phyloP scores from a whole-genome alignment of 352 stramenopile species.

The Thraustochytrium striatum region DNA sequence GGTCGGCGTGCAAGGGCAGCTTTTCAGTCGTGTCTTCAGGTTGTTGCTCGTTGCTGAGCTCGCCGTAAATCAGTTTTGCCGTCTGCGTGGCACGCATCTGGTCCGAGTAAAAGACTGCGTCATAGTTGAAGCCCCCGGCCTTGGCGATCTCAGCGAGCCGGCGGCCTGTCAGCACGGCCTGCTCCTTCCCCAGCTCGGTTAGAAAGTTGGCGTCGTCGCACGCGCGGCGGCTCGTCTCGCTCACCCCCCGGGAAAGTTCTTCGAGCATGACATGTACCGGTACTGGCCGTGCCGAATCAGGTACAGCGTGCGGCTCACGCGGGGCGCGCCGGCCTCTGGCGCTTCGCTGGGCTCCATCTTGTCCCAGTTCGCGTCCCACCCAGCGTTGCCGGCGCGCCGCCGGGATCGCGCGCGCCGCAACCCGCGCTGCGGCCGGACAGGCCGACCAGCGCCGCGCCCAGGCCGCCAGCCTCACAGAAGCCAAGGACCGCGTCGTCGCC shows the following conservation, averaged over 20 bases:
- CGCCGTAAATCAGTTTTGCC: conserved; percentile 63
- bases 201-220: conserved; percentile 61
- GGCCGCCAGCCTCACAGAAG: too few species aligned
- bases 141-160: conserved; percentile 56
- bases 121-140: conserved; percentile 56
- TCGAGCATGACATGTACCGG: conserved; percentile 11
- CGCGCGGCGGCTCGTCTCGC: background rate
- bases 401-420: too few species aligned
- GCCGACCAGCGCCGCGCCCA: too few species aligned
- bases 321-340: background rate
- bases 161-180: conserved; percentile 63
- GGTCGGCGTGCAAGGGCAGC: conserved; percentile 2
- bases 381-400: too few species aligned
- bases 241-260: conserved; percentile 48
- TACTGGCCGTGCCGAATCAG: conserved; percentile 71
- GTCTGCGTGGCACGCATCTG: conserved; percentile 68
- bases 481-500: too few species aligned
- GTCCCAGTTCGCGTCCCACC: conserved; percentile 23
- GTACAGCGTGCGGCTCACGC: conserved; percentile 46
- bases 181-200: conserved; percentile 62
- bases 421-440: too few species aligned
- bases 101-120: conserved; percentile 63
- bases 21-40: conserved; percentile 59
- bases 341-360: background rate
- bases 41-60: conserved; percentile 64